Evolutionary conservation across 306 rosid genomes (phyloP).

Genomic region (Quercus ilex): DNA sequence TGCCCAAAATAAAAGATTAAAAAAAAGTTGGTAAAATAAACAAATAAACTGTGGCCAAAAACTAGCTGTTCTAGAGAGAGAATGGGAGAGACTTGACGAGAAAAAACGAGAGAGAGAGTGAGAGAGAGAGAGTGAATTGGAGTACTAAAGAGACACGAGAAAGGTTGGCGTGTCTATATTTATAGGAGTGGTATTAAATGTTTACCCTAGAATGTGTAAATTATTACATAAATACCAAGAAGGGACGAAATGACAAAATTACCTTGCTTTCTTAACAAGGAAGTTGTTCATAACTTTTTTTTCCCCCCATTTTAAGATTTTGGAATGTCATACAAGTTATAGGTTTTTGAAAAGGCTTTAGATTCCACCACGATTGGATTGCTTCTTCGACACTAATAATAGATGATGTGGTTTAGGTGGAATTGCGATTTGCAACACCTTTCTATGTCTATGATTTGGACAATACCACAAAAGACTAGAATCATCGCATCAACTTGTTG

Average conservation of each 20-base stretch:
- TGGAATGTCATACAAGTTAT: conserved; percentile 10
- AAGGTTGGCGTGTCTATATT: conserved; percentile 13
- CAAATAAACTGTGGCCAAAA: conserved; percentile 8
- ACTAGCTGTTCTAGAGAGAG: not conserved
- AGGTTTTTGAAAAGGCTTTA: not conserved
- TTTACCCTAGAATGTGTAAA: not conserved
- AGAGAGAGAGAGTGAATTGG: not conserved
- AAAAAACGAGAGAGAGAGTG: not conserved
- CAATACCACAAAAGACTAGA: too few relatives aligned
- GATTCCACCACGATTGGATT: too few relatives aligned
- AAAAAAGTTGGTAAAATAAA: not conserved
- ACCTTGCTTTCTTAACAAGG: not conserved
- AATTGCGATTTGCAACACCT: too few relatives aligned
- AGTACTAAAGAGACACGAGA: not conserved
- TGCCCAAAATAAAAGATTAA: not conserved
- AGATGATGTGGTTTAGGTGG: too few relatives aligned
- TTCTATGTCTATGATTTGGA: too few relatives aligned
- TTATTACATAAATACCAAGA: conserved; percentile 13
- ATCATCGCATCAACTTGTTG: too few relatives aligned
- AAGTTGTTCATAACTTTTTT: too few relatives aligned
- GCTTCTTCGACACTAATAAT: too few relatives aligned
- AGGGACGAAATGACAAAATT: not conserved
- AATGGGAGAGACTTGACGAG: not conserved
- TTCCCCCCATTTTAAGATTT: not conserved
- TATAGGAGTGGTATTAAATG: conserved; percentile 12